Conservation (phyloP, 768 basidiomycete genomes). For the Tulasnella sp. region DNA sequence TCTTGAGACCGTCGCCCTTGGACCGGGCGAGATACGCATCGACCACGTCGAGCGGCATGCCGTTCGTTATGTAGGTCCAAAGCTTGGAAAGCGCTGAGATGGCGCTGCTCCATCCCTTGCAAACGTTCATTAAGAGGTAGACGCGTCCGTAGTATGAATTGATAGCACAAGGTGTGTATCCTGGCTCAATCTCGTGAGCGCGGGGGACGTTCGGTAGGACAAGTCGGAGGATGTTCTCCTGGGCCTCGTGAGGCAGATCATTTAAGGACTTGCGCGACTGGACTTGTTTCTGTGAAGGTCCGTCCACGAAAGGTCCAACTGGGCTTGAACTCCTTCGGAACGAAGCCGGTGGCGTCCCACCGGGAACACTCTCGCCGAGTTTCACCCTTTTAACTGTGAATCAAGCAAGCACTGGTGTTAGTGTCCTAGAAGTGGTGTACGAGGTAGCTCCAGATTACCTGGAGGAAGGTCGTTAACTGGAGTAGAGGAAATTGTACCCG, state of each 20-base stretch:
- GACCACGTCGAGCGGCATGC: not conserved
- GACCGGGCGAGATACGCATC: not conserved
- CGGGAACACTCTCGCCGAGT: too few species aligned
- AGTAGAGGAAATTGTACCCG: too few species aligned
- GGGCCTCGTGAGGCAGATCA: not conserved
- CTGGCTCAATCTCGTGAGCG: not conserved
- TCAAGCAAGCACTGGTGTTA: too few species aligned
- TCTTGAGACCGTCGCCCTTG: not conserved
- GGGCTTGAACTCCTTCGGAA: not conserved
- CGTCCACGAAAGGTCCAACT: too few species aligned
- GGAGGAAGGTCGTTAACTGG: too few species aligned
- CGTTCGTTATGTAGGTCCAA: not conserved
- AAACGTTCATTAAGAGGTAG: not conserved
- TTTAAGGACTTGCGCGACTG: not conserved
- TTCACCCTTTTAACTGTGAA: too few species aligned
- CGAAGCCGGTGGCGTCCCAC: not conserved
- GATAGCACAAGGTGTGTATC: not conserved
- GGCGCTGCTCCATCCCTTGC: not conserved
- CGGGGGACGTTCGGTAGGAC: not conserved
- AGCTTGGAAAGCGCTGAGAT: not conserved
- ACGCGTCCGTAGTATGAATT: too few species aligned
- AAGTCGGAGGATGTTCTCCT: not conserved
- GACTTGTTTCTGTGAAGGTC: not conserved
- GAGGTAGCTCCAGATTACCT: too few species aligned
- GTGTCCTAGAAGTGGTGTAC: too few species aligned